A percentile compares a stretch with the other conserved stretches of the same genome.
Evolutionary conservation across 306 rosid species (phyloP).

Genomic region (Cotoneaster glaucophyllus): DNA sequence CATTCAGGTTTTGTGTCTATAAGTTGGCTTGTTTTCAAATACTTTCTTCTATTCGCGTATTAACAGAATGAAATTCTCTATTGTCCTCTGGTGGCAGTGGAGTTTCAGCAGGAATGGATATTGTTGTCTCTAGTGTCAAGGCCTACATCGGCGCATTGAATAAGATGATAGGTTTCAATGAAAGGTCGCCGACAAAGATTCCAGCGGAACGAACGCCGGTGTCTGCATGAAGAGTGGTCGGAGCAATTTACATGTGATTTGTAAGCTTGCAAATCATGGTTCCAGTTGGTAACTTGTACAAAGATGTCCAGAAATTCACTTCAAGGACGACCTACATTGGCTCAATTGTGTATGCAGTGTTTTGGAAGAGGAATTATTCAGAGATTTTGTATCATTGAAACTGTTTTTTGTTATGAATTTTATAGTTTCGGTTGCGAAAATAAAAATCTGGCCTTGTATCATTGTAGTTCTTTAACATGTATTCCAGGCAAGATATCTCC

Average conservation of each 20-base stretch:
- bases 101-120: constrained; percentile 85
- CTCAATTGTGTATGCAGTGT: not conserved
- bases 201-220: constrained; percentile 26
- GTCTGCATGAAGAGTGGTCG: constrained; percentile 22
- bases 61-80: not conserved
- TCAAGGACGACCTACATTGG: not conserved
- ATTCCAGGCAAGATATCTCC: no score
- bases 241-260: not conserved
- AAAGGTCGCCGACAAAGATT: constrained; percentile 3
- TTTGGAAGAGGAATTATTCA: not conserved
- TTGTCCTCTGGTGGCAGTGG: constrained; percentile 45
- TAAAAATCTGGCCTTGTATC: not conserved
- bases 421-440: not conserved
- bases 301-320: not conserved
- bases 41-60: constrained; percentile 12
- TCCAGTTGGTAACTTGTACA: not conserved
- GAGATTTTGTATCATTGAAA: not conserved
- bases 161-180: constrained; percentile 77
- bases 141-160: constrained; percentile 81
- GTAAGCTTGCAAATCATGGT: not conserved
- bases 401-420: not conserved
- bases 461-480: not conserved
- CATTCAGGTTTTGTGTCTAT: constrained; percentile 53
- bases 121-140: constrained; percentile 93
- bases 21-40: constrained; percentile 1